Percentiles rank a stretch among this genome's conserved stretches.
Evolutionary conservation across 1,284 basidiomycete species (phyloP).

Genomic region (Wallemia hederae): DNA sequence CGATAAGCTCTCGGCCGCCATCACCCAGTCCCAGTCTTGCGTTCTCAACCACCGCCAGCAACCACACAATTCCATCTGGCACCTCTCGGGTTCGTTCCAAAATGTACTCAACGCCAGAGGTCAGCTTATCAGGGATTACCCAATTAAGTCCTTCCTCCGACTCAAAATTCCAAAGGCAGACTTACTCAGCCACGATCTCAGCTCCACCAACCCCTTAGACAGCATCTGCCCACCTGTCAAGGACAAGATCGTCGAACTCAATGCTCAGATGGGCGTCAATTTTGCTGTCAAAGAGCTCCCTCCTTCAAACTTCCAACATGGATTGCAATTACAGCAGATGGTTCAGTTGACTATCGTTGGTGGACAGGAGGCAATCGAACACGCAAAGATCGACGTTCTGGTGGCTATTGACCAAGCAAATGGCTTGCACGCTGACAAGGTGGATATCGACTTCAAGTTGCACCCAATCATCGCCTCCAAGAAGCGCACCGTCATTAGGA

Average conservation of each 20-base stretch:
- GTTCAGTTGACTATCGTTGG: neutral
- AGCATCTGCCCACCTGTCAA: neutral
- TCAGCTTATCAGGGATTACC: neutral
- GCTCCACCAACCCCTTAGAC: neutral
- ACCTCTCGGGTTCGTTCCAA: neutral
- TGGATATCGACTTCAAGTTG: slow-evolving; percentile 84
- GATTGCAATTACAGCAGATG: slow-evolving; percentile 1
- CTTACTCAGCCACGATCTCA: neutral
- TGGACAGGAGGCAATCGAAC: neutral
- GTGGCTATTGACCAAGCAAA: slow-evolving; percentile 14
- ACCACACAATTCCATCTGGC: neutral
- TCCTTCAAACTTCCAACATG: neutral
- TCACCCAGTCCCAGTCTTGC: neutral
- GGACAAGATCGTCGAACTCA: slow-evolving; percentile 57
- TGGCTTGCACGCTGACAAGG: slow-evolving; percentile 60
- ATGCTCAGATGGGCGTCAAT: slow-evolving; percentile 44
- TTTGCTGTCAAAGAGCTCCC: neutral
- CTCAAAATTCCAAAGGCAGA: neutral
- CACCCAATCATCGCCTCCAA: slow-evolving; percentile 74
- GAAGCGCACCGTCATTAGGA: slow-evolving; percentile 61
- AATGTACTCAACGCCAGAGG: neutral
- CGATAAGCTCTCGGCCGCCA: neutral
- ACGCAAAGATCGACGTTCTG: neutral
- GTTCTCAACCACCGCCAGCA: neutral
- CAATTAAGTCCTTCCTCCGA: neutral